A percentile compares a stretch with the other conserved stretches of the same genome.
phyloP scores from a whole-genome alignment of 139 green algal genomes.

The Haematococcus lacustris region DNA sequence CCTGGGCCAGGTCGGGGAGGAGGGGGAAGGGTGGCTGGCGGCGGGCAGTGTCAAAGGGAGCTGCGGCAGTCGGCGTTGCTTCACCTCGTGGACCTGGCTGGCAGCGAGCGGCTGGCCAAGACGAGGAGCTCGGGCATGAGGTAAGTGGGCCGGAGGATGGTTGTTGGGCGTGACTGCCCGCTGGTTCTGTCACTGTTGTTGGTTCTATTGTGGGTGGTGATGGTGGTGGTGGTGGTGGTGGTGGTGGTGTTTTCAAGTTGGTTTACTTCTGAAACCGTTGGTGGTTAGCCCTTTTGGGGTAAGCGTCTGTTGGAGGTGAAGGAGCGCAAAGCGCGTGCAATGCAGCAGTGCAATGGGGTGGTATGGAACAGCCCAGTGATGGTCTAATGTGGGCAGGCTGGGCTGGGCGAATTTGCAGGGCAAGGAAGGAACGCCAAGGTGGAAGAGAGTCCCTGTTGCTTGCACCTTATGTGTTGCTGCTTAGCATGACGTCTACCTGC shows the following conservation, averaged over 20 bases:
- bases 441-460: too few relatives aligned
- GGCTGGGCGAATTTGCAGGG: too few relatives aligned
- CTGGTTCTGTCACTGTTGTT: background rate
- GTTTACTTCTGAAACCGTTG: background rate
- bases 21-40: background rate
- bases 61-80: conserved; percentile 12
- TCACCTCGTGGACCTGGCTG: conserved; percentile 48
- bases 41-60: background rate
- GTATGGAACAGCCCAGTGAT: too few relatives aligned
- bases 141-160: background rate
- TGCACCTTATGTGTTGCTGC: too few relatives aligned
- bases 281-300: background rate
- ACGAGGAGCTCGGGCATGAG: conserved; percentile 21
- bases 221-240: too few relatives aligned
- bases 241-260: background rate
- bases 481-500: too few relatives aligned
- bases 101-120: conserved; percentile 35
- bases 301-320: background rate
- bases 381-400: too few relatives aligned
- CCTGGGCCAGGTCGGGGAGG: background rate
- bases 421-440: too few relatives aligned
- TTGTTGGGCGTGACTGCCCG: background rate
- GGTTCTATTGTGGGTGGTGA: too few relatives aligned
- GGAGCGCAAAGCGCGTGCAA: conserved; percentile 13
- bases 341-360: too few relatives aligned